Base-by-base conservation (phyloP, 1,139 yeast species). In the Saccharomyces pastorianus region DNA sequence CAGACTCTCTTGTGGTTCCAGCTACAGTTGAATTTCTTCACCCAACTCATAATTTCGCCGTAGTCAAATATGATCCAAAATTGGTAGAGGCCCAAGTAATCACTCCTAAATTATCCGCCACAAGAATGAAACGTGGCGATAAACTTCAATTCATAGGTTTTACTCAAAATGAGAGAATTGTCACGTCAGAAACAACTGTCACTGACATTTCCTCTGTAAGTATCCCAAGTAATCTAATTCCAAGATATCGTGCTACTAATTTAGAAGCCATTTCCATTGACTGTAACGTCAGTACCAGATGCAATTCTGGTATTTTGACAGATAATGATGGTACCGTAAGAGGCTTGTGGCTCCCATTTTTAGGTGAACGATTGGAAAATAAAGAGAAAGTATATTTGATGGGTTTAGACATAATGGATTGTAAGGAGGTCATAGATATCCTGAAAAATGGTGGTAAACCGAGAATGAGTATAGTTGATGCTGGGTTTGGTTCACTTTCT, bases 31-130 rank as follows among this genome's bases (percentile, higher is more conserved):
- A 84, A 28, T 90, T 89, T 63, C 74, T 89, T 63, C 97, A 91
- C 66, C 97, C 98, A 32, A 82, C 88, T 52, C 89, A 86, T 63
- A 90, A 90, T 64, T 89, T 87, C 70, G 91, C 95, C 1, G 82
- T 91, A 53, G 76, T 90, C 34, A 82, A 88, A 67, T 91, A 88
- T 67, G 96, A 91, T 66, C 93, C 96, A 9, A 65, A 74, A 2
- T 73, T 87, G 55, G 88, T 90, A 27, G 75, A 74, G 11, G 84
- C 86, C 7, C 81, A 82, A 28, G 74, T 83, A 13, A 70, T 75
- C 54, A 79, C 95, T 1, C 95, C 96, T 2, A 75, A 74, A 55
- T 78, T 89, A 59, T 76, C 85, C 50, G 64, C 71, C 8, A 71
- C 65, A 8, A 85, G 88, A 26, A 74, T 90, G 63, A 77, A 80